Evolutionary conservation across 345 rosid species (phyloP).

Genomic region (Euclidium syriacum): DNA sequence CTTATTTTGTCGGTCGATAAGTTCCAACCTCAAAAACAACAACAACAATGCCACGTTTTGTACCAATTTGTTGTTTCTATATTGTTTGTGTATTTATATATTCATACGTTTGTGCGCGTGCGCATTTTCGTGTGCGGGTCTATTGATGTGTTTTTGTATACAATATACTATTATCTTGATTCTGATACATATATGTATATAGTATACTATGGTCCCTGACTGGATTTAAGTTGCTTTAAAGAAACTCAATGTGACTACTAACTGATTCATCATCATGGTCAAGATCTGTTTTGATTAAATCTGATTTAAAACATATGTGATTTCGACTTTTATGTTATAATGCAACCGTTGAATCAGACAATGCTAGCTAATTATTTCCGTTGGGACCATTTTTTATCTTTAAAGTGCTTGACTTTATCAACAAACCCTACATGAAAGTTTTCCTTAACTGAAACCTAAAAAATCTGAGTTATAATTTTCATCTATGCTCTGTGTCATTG

Average conservation of each 20-base stretch:
- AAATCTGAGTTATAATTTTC: not conserved
- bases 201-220: slow-evolving; percentile 1
- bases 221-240: slow-evolving; percentile 3
- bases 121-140: slow-evolving; percentile 10
- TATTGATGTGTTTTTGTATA: not conserved
- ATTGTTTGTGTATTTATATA: not conserved
- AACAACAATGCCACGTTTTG: slow-evolving; percentile 8
- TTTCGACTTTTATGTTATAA: slow-evolving; percentile 7
- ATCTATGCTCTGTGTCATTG: not conserved
- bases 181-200: not conserved
- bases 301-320: not conserved
- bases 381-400: slow-evolving; percentile 4
- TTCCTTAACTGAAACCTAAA: not conserved
- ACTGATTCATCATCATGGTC: slow-evolving; percentile 19
- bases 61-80: slow-evolving; percentile 1
- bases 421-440: slow-evolving; percentile 1
- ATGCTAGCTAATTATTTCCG: slow-evolving; percentile 15
- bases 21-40: not conserved
- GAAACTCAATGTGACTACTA: slow-evolving; percentile 6
- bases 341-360: slow-evolving; percentile 21
- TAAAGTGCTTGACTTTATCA: slow-evolving; percentile 8
- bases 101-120: slow-evolving; percentile 16
- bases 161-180: not conserved
- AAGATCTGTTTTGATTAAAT: slow-evolving; percentile 4
- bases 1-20: slow-evolving; percentile 13